phyloP scores from a whole-genome alignment of 1,284 basidiomycete genomes.

The Anthracocystis panici-leucophaei region DNA sequence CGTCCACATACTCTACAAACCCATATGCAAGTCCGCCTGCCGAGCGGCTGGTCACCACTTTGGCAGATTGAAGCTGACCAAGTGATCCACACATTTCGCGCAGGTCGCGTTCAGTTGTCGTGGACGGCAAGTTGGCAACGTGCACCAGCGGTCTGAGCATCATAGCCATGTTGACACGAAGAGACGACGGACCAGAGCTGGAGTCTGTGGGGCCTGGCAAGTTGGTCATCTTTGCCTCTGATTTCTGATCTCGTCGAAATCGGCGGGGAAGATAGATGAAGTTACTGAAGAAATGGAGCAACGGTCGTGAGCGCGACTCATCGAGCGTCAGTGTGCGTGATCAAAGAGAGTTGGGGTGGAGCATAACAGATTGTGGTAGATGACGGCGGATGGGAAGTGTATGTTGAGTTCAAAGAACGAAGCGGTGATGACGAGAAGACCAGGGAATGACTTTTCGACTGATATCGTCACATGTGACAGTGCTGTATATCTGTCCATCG shows the following conservation, averaged over 20 bases:
- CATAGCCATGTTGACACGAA: constrained; percentile 18
- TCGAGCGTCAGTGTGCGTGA: not conserved
- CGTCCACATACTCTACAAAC: constrained; percentile 92
- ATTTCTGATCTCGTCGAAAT: not conserved
- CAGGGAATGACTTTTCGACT: not conserved
- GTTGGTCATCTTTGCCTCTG: constrained; percentile 22
- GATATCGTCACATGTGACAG: constrained; percentile 7
- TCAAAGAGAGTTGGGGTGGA: not conserved
- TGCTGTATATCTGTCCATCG: too few relatives aligned
- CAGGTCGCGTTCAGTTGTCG: constrained; percentile 81
- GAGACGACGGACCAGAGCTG: constrained; percentile 16
- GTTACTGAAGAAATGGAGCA: not conserved
- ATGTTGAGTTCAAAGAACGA: too few relatives aligned
- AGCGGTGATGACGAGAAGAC: not conserved
- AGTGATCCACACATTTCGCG: constrained; percentile 96
- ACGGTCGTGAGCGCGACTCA: not conserved
- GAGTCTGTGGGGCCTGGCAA: constrained; percentile 8
- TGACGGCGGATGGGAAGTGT: not conserved
- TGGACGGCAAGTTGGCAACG: constrained; percentile 79
- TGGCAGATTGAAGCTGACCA: constrained; percentile 93
- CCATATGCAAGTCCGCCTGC: constrained; percentile 98
- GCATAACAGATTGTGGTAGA: not conserved
- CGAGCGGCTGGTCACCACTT: constrained; percentile 83
- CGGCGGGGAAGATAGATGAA: not conserved
- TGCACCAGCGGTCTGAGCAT: constrained; percentile 31